Evolutionary conservation across 495 filamentous ascomycete genomes (phyloP).

Genomic region (Lasiosphaeria ovina): DNA sequence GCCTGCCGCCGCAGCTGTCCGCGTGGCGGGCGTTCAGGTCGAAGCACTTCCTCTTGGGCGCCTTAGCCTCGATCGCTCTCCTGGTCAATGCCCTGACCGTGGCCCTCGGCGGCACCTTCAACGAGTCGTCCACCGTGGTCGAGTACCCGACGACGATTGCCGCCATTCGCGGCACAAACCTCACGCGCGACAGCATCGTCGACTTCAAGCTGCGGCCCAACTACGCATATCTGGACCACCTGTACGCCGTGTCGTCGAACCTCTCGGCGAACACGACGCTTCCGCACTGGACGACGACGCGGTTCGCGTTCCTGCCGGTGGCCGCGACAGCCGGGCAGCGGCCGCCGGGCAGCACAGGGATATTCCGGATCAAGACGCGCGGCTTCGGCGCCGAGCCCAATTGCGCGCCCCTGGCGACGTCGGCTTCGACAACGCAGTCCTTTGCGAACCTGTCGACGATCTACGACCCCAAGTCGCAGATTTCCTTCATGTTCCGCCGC

Average conservation of each 20-base stretch:
- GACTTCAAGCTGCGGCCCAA: background rate
- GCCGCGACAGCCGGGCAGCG: background rate
- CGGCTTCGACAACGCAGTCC: background rate
- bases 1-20: background rate
- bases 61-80: background rate
- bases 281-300: conserved; percentile 35
- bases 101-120: background rate
- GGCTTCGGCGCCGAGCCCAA: background rate
- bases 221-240: conserved; percentile 20
- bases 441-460: background rate
- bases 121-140: background rate
- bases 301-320: conserved; percentile 38
- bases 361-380: background rate
- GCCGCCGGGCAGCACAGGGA: background rate
- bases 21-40: background rate
- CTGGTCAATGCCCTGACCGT: background rate
- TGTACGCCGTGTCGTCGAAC: conserved; percentile 34
- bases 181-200: background rate
- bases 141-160: background rate
- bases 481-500: background rate
- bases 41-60: background rate
- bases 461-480: background rate
- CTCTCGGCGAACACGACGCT: conserved; percentile 23
- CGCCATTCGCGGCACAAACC: background rate
- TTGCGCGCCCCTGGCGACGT: background rate